Percentiles rank a stretch among this genome's conserved stretches.
These are phyloP conservation scores for Acanthochlamys bracteata DNA, from an alignment of 106 monocot genomes.

Conservation along the genomic window DNA sequence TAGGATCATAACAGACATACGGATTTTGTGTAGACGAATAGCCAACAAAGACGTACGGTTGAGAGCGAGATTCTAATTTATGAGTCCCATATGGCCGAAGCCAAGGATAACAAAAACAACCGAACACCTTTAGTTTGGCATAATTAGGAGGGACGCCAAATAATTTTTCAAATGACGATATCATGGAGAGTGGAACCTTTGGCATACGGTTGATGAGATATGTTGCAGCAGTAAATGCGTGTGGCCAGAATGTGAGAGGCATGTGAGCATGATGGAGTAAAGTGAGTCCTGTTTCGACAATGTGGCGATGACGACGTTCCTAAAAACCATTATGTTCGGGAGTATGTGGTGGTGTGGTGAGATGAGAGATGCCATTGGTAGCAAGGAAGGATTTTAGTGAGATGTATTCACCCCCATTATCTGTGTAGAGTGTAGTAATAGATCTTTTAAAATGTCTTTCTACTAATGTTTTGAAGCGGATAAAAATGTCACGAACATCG, in stretches of 20 bases:
- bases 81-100: constrained; percentile 8
- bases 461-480: background rate
- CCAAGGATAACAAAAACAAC: constrained; percentile 21
- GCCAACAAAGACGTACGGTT: constrained; percentile 7
- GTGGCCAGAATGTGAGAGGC: constrained; percentile 6
- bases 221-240: background rate
- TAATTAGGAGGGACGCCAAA: too few species aligned
- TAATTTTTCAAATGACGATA: background rate
- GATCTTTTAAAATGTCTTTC: constrained; percentile 2
- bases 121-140: constrained; percentile 2
- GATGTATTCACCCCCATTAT: constrained; percentile 7
- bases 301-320: constrained; percentile 13
- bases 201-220: constrained; percentile 18
- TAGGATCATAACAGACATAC: too few species aligned
- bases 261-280: constrained; percentile 10
- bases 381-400: background rate
- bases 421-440: constrained; percentile 9
- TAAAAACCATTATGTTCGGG: background rate
- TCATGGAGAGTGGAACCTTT: background rate
- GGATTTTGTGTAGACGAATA: background rate
- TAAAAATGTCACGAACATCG: constrained; percentile 12
- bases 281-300: constrained; percentile 6
- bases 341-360: constrained; percentile 10
- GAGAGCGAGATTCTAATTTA: constrained; percentile 9
- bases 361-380: constrained; percentile 7